phyloP scores from a whole-genome alignment of 371 early-diverging fungal genomes.

The Dichotomocladium elegans region DNA sequence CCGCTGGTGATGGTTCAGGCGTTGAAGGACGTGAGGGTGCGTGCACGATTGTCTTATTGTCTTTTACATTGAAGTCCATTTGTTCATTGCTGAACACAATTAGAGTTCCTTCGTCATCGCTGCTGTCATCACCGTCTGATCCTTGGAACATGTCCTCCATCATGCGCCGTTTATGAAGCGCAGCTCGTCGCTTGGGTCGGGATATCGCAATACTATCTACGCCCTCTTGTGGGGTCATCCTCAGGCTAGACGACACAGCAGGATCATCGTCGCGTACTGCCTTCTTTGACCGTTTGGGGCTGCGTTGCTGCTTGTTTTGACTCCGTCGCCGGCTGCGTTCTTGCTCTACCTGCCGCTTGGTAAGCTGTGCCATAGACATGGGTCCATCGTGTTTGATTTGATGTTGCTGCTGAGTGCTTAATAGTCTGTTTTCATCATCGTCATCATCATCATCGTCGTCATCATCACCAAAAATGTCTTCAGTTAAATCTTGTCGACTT shows the following conservation, averaged over 20 bases:
- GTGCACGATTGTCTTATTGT: slow-evolving; percentile 41
- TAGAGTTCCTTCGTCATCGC: slow-evolving; percentile 16
- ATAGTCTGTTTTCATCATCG: no score
- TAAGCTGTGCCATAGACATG: slow-evolving; percentile 38
- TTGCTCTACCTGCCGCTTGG: slow-evolving; percentile 14
- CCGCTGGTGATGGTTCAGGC: neutral
- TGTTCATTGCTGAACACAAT: slow-evolving; percentile 37
- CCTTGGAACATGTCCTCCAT: slow-evolving; percentile 41
- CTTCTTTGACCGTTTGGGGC: slow-evolving; percentile 1
- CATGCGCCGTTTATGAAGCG: slow-evolving; percentile 41
- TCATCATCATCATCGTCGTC: slow-evolving; percentile 4
- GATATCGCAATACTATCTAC: slow-evolving; percentile 20
- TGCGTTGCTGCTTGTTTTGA: slow-evolving; percentile 1
- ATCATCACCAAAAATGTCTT: slow-evolving; percentile 4
- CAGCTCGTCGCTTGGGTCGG: slow-evolving; percentile 39
- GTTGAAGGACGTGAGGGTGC: slow-evolving; percentile 9
- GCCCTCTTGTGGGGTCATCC: neutral
- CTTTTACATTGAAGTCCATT: slow-evolving; percentile 41
- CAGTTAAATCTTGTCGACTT: slow-evolving; percentile 6
- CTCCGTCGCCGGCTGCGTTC: neutral
- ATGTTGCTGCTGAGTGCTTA: neutral
- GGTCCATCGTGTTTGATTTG: slow-evolving; percentile 16
- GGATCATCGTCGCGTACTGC: neutral
- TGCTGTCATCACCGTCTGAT: slow-evolving; percentile 29
- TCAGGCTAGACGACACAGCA: neutral